A percentile compares a stretch with the other conserved stretches of the same genome.
These are phyloP conservation scores for Fusarium tricinctum DNA, from an alignment of 2,329 filamentous ascomycete genomes.

Conservation along the genomic window DNA sequence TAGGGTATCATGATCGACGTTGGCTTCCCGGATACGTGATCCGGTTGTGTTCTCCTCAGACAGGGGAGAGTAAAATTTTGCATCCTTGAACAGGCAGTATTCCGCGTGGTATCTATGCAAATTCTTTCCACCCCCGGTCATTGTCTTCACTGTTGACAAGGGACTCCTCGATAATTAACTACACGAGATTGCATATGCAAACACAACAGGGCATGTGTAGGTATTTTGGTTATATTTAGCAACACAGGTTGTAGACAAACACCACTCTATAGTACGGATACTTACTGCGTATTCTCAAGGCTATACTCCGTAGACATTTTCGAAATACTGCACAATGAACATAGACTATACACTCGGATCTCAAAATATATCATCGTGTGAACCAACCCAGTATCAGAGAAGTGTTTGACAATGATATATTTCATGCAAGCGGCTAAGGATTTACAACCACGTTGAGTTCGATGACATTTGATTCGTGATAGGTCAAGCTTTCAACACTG, in stretches of 20 bases:
- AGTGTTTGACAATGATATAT: too few species aligned
- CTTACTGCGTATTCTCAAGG: too few species aligned
- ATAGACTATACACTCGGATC: too few species aligned
- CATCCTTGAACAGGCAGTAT: conserved; percentile 9
- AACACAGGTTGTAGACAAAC: not conserved
- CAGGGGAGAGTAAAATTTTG: conserved; percentile 16
- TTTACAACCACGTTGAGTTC: not conserved
- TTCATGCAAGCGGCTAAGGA: too few species aligned
- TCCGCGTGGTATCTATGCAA: conserved; percentile 10
- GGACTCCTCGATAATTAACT: not conserved
- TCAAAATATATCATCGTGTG: too few species aligned
- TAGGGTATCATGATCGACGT: conserved; percentile 24
- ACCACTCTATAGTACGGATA: not conserved
- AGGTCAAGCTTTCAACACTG: too few species aligned
- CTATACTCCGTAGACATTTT: too few species aligned
- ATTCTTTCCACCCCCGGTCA: not conserved
- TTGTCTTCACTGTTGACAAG: not conserved
- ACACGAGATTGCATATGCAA: not conserved
- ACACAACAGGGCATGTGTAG: not conserved
- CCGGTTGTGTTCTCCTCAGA: conserved; percentile 7
- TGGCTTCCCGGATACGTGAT: conserved; percentile 15
- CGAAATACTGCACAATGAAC: too few species aligned
- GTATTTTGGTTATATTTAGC: not conserved
- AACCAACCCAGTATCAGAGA: too few species aligned
- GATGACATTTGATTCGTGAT: not conserved